Evolutionary conservation across 2,329 filamentous ascomycete genomes (phyloP).

Genomic region (Mycogone perniciosa): DNA sequence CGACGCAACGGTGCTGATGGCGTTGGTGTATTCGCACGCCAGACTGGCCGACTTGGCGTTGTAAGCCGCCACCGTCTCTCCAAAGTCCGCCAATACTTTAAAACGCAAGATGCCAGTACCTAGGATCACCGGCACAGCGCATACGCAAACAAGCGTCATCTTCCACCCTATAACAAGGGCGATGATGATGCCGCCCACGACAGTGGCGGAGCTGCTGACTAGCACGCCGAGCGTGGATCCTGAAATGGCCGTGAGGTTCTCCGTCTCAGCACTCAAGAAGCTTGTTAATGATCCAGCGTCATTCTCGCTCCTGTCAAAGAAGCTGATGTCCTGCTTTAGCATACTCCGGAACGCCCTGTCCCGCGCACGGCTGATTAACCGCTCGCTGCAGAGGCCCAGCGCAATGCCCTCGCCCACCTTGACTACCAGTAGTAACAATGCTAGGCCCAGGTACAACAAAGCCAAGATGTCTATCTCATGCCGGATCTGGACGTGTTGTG

Average conservation of each 20-base stretch:
- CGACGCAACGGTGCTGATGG: conserved; percentile 48
- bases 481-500: background rate
- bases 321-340: background rate
- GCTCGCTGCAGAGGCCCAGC: background rate
- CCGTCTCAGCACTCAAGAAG: background rate
- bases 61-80: background rate
- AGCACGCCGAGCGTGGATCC: background rate
- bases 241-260: background rate
- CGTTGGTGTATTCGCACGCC: background rate
- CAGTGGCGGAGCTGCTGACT: background rate
- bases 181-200: background rate
- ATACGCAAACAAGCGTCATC: conserved; percentile 1
- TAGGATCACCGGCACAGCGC: background rate
- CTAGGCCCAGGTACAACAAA: background rate
- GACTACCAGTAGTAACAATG: background rate
- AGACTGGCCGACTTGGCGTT: background rate
- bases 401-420: background rate
- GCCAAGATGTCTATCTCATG: background rate
- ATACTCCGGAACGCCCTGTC: background rate
- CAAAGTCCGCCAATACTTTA: background rate
- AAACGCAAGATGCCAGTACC: background rate
- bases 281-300: background rate
- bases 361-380: background rate
- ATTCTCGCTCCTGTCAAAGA: background rate
- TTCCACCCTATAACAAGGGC: conserved; percentile 4